These are phyloP conservation scores for Ilex asprella DNA, from an alignment of 257 asterid genomes.

Conservation along the genomic window DNA sequence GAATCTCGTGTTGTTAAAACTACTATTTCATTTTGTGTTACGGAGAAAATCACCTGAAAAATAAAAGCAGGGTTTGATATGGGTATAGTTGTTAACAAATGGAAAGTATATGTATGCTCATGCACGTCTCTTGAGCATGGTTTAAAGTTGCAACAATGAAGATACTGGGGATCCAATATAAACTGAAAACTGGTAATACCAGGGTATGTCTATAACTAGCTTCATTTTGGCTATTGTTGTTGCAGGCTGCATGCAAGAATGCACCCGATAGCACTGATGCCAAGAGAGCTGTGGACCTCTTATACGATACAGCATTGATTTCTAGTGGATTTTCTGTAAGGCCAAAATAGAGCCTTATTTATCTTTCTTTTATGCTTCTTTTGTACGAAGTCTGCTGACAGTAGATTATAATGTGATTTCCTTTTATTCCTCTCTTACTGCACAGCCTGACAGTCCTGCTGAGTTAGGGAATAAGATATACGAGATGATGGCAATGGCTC, in stretches of 20 bases:
- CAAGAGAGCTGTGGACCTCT: constrained; percentile 80
- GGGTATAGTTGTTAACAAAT: too few relatives aligned
- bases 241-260: constrained; percentile 97
- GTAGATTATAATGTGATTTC: background rate
- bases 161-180: too few relatives aligned
- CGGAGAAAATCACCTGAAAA: too few relatives aligned
- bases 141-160: too few relatives aligned
- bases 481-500: constrained; percentile 99
- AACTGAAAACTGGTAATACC: too few relatives aligned
- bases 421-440: background rate
- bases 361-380: background rate
- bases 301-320: constrained; percentile 83
- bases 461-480: constrained; percentile 94
- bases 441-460: constrained; percentile 95
- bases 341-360: background rate
- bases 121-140: too few relatives aligned
- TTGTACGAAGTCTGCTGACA: background rate
- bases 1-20: too few relatives aligned
- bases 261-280: constrained; percentile 87
- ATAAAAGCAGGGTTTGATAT: too few relatives aligned
- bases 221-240: background rate
- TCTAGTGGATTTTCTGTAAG: constrained; percentile 98
- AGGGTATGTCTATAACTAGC: too few relatives aligned
- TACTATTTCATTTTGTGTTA: too few relatives aligned
- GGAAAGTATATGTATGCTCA: too few relatives aligned